These are phyloP conservation scores for Lentinus brumalis DNA, from an alignment of 768 basidiomycete genomes.

Conservation along the genomic window DNA sequence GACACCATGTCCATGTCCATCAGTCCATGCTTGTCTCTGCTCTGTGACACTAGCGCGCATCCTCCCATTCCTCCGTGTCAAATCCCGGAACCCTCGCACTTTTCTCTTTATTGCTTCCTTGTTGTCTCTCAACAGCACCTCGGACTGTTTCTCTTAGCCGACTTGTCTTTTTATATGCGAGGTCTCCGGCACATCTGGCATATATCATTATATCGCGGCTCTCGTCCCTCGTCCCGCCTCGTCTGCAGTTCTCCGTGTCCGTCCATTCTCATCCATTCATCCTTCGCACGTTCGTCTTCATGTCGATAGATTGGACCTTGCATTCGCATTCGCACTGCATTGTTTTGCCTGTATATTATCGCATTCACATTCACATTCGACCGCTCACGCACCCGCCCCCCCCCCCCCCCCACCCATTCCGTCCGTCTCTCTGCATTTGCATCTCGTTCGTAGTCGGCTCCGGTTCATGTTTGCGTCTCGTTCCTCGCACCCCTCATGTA, in stretches of 20 bases:
- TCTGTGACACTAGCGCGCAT: constrained; percentile 1
- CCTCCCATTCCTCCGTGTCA: constrained; percentile 11
- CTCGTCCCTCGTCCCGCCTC: background rate
- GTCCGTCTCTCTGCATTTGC: constrained; percentile 3
- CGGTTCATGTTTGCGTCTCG: constrained; percentile 7
- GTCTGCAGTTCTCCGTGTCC: background rate
- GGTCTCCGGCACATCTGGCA: constrained; percentile 23
- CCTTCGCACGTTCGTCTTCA: constrained; percentile 7
- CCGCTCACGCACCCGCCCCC: background rate
- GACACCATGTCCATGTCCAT: constrained; percentile 6
- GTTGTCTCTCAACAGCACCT: background rate
- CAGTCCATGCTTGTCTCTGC: constrained; percentile 6
- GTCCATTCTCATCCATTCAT: background rate
- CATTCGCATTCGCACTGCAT: constrained; percentile 17
- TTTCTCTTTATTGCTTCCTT: constrained; percentile 11
- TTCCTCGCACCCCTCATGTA: constrained; percentile 7
- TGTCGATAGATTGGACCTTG: constrained; percentile 21
- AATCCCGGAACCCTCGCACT: constrained; percentile 18
- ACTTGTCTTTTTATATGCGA: constrained; percentile 17
- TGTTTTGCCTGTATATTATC: constrained; percentile 13
- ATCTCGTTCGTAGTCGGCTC: background rate
- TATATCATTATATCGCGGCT: constrained; percentile 21
- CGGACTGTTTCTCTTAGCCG: constrained; percentile 5
- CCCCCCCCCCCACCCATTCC: background rate
- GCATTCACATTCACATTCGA: background rate